These are phyloP conservation scores for Mycena epipterygia DNA, from an alignment of 768 basidiomycete genomes.

Conservation along the genomic window DNA sequence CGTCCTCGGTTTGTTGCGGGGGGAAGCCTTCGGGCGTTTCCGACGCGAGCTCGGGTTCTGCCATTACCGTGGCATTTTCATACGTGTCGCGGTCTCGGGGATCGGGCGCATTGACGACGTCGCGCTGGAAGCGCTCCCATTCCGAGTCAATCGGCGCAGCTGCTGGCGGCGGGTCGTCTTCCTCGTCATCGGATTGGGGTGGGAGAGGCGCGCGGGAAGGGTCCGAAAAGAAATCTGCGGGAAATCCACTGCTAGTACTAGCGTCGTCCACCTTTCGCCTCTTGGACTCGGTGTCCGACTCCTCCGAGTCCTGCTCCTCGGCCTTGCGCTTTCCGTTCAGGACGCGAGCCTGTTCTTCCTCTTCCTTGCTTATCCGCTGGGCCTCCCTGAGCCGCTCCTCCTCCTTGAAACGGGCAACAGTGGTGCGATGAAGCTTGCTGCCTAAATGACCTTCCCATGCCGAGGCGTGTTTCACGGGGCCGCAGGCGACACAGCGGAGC, in stretches of 20 bases:
- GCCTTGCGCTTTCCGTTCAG: constrained; percentile 53
- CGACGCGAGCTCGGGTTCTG: constrained; percentile 72
- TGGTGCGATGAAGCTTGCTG: constrained; percentile 82
- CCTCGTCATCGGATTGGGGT: constrained; percentile 51
- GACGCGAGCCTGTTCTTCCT: constrained; percentile 48
- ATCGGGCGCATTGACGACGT: constrained; percentile 63
- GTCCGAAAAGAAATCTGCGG: constrained; percentile 87
- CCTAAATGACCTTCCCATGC: constrained; percentile 93
- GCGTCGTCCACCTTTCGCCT: constrained; percentile 43
- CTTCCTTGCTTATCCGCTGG: constrained; percentile 48
- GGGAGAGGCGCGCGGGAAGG: constrained; percentile 64
- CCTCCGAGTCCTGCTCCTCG: constrained; percentile 46
- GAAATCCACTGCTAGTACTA: constrained; percentile 54
- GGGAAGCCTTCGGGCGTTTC: constrained; percentile 66
- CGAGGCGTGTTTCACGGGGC: constrained; percentile 79
- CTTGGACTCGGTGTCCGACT: constrained; percentile 51
- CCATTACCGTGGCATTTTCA: constrained; percentile 77
- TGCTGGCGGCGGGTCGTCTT: constrained; percentile 51
- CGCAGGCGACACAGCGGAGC: constrained; percentile 78
- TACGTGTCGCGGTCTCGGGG: constrained; percentile 65
- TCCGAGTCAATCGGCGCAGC: constrained; percentile 71
- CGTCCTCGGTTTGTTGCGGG: constrained; percentile 42
- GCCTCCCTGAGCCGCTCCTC: constrained; percentile 62
- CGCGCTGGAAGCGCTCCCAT: constrained; percentile 79
- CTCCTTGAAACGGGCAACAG: constrained; percentile 70